A percentile compares a stretch with the other conserved stretches of the same genome.
phyloP scores from a whole-genome alignment of 1,284 basidiomycete species.

The Neotropicomus parvogracilis region DNA sequence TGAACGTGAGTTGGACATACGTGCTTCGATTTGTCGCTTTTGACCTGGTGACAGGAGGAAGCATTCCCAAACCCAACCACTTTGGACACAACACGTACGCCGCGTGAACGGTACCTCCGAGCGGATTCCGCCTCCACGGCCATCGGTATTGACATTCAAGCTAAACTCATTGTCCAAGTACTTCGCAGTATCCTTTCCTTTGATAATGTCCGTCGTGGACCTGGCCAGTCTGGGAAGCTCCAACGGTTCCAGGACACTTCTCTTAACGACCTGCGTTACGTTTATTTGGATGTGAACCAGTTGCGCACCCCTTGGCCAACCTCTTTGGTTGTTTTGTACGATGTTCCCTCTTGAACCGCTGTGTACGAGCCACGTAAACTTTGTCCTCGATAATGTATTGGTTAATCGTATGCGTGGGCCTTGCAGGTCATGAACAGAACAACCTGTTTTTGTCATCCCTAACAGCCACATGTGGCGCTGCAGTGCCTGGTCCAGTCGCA shows the following conservation, averaged over 20 bases:
- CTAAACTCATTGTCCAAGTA: conserved; percentile 50
- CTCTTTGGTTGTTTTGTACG: conserved; percentile 45
- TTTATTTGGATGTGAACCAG: conserved; percentile 46
- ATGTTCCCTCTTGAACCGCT: conserved; percentile 21
- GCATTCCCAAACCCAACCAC: conserved; percentile 48
- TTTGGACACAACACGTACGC: conserved; percentile 45
- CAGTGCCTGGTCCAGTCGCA: no score
- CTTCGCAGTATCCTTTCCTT: conserved; percentile 50
- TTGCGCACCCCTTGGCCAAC: conserved; percentile 50
- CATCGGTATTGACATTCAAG: conserved; percentile 54
- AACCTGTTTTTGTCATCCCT: conserved; percentile 2
- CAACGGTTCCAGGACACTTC: conserved; percentile 39
- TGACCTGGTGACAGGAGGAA: conserved; percentile 34
- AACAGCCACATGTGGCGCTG: no score
- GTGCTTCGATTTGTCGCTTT: background rate
- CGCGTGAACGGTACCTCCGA: conserved; percentile 48
- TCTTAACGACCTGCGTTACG: conserved; percentile 35
- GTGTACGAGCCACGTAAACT: background rate
- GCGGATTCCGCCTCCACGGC: conserved; percentile 54
- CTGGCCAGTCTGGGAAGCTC: conserved; percentile 50
- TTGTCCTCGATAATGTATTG: conserved; percentile 12
- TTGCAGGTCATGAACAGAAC: conserved; percentile 11
- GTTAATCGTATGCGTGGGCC: conserved; percentile 1
- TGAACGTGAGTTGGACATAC: conserved; percentile 40
- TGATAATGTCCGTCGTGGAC: conserved; percentile 49